Percentiles rank a stretch among this genome's conserved stretches.
phyloP scores from a whole-genome alignment of 192 early-diverging fungal species.

The Coemansia sp. region DNA sequence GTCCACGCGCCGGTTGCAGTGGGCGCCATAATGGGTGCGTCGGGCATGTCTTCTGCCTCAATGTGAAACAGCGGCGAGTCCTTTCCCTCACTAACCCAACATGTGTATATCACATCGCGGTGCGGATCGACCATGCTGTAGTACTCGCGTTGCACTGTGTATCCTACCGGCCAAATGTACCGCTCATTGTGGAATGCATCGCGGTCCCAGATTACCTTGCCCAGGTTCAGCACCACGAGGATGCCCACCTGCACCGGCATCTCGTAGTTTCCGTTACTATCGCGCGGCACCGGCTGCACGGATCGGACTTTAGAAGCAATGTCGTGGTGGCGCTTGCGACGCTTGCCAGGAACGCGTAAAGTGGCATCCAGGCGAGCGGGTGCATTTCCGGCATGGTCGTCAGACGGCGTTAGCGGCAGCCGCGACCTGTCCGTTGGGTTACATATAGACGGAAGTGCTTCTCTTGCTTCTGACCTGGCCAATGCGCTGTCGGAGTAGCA shows the following conservation, averaged over 20 bases:
- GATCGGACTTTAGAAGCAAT: conserved; percentile 41
- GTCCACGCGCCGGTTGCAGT: conserved; percentile 93
- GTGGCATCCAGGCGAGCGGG: background rate
- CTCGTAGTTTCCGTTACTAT: conserved; percentile 65
- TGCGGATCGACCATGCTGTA: conserved; percentile 69
- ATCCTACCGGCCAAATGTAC: conserved; percentile 93
- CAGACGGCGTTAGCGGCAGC: background rate
- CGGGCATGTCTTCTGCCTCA: conserved; percentile 75
- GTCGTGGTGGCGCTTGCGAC: conserved; percentile 42
- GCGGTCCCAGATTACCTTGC: conserved; percentile 72
- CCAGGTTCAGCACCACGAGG: conserved; percentile 69
- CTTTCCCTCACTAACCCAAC: conserved; percentile 71
- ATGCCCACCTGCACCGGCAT: conserved; percentile 80
- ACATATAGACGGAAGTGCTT: background rate
- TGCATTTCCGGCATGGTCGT: background rate
- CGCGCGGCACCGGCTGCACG: conserved; percentile 47
- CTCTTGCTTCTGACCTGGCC: background rate
- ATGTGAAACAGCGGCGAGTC: conserved; percentile 80
- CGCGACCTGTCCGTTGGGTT: background rate
- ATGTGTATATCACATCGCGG: conserved; percentile 61
- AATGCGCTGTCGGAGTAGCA: background rate
- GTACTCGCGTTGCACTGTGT: conserved; percentile 66
- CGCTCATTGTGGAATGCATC: conserved; percentile 83
- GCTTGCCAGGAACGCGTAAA: conserved; percentile 19
- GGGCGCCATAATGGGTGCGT: conserved; percentile 62